Conservation (phyloP, 495 filamentous ascomycete species). For the Aspergillus affinis region DNA sequence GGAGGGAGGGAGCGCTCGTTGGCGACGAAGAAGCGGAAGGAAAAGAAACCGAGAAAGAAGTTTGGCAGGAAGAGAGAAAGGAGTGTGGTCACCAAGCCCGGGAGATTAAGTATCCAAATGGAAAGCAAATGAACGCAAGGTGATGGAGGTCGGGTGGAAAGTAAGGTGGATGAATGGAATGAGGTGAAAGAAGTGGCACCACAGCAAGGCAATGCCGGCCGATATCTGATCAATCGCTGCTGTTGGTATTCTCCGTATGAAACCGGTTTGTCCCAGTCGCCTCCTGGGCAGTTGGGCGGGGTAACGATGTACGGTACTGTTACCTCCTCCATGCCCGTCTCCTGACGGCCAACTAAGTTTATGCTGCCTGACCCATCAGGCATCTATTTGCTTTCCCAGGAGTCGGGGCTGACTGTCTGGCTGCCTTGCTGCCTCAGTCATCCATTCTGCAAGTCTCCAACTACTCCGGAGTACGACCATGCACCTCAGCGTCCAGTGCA, state of each 20-base stretch:
- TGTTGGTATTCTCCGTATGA: background rate
- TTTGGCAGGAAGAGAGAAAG: background rate
- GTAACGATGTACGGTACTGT: background rate
- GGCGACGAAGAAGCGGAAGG: background rate
- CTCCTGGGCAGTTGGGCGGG: no score
- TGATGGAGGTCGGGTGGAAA: conserved; percentile 1
- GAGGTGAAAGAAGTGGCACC: conserved; percentile 14
- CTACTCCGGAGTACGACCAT: no score
- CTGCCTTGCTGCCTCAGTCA: background rate
- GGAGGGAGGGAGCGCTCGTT: background rate
- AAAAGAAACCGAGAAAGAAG: background rate
- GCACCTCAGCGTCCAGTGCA: no score
- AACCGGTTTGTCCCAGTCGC: background rate
- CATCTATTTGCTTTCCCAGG: no score
- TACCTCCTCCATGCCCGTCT: background rate
- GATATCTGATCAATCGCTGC: conserved; percentile 11
- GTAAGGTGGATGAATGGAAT: background rate
- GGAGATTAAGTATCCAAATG: background rate
- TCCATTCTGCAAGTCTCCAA: background rate
- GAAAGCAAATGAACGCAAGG: background rate
- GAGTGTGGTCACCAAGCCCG: background rate
- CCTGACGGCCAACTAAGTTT: no score
- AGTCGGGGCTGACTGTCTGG: no score
- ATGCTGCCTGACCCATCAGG: background rate
- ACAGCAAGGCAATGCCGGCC: conserved; percentile 4